A percentile compares a stretch with the other conserved stretches of the same genome.
phyloP scores from a whole-genome alignment of 257 asterid species.

The Rauvolfia tetraphylla region DNA sequence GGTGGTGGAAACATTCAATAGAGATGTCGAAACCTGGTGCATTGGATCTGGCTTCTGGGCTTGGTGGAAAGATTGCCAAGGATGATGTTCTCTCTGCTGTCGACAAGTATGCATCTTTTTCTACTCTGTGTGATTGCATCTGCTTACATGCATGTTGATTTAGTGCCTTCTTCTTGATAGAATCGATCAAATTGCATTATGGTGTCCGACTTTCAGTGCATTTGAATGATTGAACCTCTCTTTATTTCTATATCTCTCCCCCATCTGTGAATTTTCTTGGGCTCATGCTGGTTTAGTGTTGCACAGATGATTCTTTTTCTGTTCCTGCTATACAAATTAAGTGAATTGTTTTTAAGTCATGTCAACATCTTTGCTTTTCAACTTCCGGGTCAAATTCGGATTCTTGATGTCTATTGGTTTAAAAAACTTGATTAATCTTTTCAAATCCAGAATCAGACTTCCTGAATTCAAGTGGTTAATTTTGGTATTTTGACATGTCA shows the following conservation, averaged over 20 bases:
- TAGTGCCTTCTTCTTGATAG: neutral
- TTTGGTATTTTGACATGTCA: neutral
- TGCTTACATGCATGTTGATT: conserved; percentile 8
- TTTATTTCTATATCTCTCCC: too few relatives aligned
- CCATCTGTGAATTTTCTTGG: neutral
- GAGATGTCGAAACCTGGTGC: conserved; percentile 74
- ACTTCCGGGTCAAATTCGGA: neutral
- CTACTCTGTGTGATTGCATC: neutral
- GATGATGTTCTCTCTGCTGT: conserved; percentile 77
- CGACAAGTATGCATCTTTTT: conserved; percentile 46
- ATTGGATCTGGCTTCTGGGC: conserved; percentile 86
- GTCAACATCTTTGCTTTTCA: neutral
- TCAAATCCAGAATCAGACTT: too few relatives aligned
- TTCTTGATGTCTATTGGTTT: neutral
- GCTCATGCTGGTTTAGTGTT: neutral
- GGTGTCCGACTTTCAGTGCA: neutral
- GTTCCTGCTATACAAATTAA: neutral
- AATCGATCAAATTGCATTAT: neutral
- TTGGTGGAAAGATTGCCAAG: conserved; percentile 84
- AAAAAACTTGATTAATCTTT: too few relatives aligned
- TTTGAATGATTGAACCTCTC: neutral
- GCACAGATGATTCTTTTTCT: neutral
- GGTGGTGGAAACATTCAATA: neutral
- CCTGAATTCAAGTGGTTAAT: neutral
- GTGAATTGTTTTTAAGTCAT: neutral